Percentiles rank a stretch among this genome's conserved stretches.
Evolutionary conservation across 2,329 filamentous ascomycete genomes (phyloP).

Genomic region (Endocalyx cinctus): DNA sequence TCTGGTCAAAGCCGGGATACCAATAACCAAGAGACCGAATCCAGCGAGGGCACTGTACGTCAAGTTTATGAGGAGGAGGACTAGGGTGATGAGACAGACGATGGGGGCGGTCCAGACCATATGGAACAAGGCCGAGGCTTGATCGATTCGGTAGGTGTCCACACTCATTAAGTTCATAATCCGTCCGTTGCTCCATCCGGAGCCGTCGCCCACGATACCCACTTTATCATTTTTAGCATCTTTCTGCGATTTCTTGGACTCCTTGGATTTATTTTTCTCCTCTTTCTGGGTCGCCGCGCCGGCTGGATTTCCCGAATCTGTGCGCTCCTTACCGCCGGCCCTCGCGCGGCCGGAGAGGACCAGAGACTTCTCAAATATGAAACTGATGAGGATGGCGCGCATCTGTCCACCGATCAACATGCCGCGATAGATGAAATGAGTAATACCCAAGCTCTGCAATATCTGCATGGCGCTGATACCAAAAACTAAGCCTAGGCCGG

Average conservation of each 20-base stretch:
- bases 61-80: conserved; percentile 79
- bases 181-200: conserved; percentile 87
- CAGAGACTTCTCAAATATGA: conserved; percentile 93
- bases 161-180: conserved; percentile 94
- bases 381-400: conserved; percentile 74
- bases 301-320: conserved; percentile 34
- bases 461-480: conserved; percentile 85
- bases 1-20: conserved; percentile 70
- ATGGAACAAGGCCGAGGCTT: conserved; percentile 84
- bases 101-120: conserved; percentile 85
- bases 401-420: conserved; percentile 87
- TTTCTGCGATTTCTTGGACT: conserved; percentile 21
- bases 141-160: conserved; percentile 88
- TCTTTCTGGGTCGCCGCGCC: conserved; percentile 44
- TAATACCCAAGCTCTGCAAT: conserved; percentile 72
- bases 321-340: conserved; percentile 59
- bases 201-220: conserved; percentile 61
- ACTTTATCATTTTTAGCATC: conserved; percentile 38
- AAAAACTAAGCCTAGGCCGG: conserved; percentile 76
- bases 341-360: conserved; percentile 81
- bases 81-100: conserved; percentile 70
- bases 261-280: conserved; percentile 36
- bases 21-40: conserved; percentile 75
- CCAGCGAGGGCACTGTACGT: conserved; percentile 86
- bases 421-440: conserved; percentile 88